phyloP scores from a whole-genome alignment of 2,329 filamentous ascomycete genomes.

The Paraphoma sp. region DNA sequence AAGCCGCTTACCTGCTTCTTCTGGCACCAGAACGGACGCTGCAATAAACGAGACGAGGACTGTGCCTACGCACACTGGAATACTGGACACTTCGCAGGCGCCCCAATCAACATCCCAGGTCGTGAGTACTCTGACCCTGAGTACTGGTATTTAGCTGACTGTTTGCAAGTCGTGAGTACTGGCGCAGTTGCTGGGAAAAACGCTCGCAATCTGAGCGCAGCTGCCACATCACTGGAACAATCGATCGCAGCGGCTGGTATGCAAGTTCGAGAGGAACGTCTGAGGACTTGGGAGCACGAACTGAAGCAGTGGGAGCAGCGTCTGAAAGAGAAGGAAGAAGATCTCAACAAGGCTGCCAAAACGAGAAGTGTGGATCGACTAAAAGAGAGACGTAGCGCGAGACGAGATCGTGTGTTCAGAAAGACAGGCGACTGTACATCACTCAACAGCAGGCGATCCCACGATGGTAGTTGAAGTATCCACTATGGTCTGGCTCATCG shows the following conservation, averaged over 20 bases:
- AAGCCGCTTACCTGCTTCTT: constrained; percentile 12
- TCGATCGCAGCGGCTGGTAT: background rate
- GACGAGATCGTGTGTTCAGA: background rate
- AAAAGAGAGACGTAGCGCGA: background rate
- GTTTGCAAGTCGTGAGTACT: background rate
- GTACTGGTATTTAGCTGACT: background rate
- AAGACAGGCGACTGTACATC: background rate
- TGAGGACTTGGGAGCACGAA: background rate
- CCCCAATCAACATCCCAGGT: background rate
- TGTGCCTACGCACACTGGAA: constrained; percentile 12
- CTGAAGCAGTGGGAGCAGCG: background rate
- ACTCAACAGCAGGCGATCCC: background rate
- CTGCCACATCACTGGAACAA: background rate
- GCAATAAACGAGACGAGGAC: constrained; percentile 8
- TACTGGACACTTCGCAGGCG: constrained; percentile 2
- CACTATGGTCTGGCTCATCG: background rate
- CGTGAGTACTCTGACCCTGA: background rate
- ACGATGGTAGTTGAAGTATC: too few species aligned
- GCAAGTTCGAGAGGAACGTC: background rate
- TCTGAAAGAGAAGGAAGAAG: background rate
- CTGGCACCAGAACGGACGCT: constrained; percentile 13
- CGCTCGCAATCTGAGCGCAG: background rate
- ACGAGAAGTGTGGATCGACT: background rate
- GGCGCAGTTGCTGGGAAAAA: background rate
- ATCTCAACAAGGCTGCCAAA: background rate